A percentile compares a stretch with the other conserved stretches of the same genome.
Evolutionary conservation across 1,284 basidiomycete species (phyloP).

Genomic region (Pseudozyma thailandica): DNA sequence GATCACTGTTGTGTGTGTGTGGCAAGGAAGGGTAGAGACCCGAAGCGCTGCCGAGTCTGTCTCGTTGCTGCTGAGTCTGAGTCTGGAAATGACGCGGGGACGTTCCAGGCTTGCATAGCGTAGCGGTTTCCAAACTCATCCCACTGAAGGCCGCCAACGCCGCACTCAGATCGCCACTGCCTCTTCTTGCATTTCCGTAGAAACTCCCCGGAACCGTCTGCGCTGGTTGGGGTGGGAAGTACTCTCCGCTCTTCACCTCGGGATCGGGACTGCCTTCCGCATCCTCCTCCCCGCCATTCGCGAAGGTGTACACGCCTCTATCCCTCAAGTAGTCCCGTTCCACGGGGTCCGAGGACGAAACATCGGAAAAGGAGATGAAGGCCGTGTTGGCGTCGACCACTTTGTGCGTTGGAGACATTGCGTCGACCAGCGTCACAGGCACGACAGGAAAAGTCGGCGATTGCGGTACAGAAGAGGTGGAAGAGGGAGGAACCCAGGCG

Average conservation of each 20-base stretch:
- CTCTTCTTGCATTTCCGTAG: not conserved
- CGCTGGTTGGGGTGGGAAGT: slow-evolving; percentile 1
- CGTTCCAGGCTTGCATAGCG: not conserved
- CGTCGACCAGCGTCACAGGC: slow-evolving; percentile 29
- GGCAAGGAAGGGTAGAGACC: not conserved
- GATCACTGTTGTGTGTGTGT: not conserved
- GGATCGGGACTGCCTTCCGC: slow-evolving; percentile 26
- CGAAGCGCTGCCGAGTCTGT: too few species aligned
- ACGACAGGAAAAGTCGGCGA: slow-evolving; percentile 8
- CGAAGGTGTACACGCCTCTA: slow-evolving; percentile 2
- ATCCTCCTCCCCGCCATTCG: slow-evolving; percentile 21
- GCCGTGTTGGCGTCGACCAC: slow-evolving; percentile 21
- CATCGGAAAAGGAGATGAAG: not conserved
- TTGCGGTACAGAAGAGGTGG: not conserved
- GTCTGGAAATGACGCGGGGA: too few species aligned
- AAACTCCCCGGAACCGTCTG: not conserved
- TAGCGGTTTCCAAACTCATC: slow-evolving; percentile 1
- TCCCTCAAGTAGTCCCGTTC: slow-evolving; percentile 6
- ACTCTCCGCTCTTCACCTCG: not conserved
- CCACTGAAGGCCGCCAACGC: not conserved
- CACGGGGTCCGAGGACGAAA: not conserved
- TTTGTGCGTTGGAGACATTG: slow-evolving; percentile 19
- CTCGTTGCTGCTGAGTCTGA: too few species aligned
- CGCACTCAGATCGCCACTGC: not conserved
- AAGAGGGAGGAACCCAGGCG: not conserved